These are phyloP conservation scores for Geotrichum ghanense DNA, from an alignment of 805 yeast genomes.

Conservation along the genomic window DNA sequence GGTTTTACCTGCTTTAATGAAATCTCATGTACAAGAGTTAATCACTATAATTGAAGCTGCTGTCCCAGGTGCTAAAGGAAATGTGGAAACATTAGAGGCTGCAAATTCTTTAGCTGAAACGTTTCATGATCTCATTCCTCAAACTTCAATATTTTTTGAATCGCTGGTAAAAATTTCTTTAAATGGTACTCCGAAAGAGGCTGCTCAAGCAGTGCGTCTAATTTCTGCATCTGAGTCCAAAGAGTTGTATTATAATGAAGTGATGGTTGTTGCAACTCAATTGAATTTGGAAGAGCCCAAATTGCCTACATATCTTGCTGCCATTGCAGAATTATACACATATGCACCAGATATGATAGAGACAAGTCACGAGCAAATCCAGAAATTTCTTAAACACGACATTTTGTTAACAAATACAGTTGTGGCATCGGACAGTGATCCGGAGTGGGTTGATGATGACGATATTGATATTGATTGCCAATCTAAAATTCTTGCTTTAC, in stretches of 20 bases:
- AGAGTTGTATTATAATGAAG: slow-evolving; percentile 29
- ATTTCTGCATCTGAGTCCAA: slow-evolving; percentile 37
- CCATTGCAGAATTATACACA: slow-evolving; percentile 47
- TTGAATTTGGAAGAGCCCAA: slow-evolving; percentile 2
- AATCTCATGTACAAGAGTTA: slow-evolving; percentile 44
- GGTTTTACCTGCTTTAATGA: slow-evolving; percentile 52
- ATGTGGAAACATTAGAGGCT: slow-evolving; percentile 41
- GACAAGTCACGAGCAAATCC: slow-evolving; percentile 44
- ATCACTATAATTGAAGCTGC: slow-evolving; percentile 28
- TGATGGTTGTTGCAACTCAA: slow-evolving; percentile 16
- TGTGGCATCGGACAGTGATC: slow-evolving; percentile 17
- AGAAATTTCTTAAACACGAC: slow-evolving; percentile 47
- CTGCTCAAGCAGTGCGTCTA: slow-evolving; percentile 53
- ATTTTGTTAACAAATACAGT: slow-evolving; percentile 43
- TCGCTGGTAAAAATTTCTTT: slow-evolving; percentile 36
- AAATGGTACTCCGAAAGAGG: slow-evolving; percentile 46
- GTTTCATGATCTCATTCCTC: slow-evolving; percentile 37
- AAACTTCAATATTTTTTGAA: slow-evolving; percentile 33
- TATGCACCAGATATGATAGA: slow-evolving; percentile 39
- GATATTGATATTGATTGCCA: slow-evolving; percentile 31
- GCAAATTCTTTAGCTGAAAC: slow-evolving; percentile 46
- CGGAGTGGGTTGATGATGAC: slow-evolving; percentile 37
- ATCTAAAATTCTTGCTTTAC: slow-evolving; percentile 42
- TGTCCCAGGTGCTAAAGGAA: slow-evolving; percentile 18
- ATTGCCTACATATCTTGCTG: slow-evolving; percentile 48